Percentiles rank a stretch among this genome's conserved stretches.
Conservation (phyloP, 352 stramenopile species). For the Phytophthora vignae region DNA sequence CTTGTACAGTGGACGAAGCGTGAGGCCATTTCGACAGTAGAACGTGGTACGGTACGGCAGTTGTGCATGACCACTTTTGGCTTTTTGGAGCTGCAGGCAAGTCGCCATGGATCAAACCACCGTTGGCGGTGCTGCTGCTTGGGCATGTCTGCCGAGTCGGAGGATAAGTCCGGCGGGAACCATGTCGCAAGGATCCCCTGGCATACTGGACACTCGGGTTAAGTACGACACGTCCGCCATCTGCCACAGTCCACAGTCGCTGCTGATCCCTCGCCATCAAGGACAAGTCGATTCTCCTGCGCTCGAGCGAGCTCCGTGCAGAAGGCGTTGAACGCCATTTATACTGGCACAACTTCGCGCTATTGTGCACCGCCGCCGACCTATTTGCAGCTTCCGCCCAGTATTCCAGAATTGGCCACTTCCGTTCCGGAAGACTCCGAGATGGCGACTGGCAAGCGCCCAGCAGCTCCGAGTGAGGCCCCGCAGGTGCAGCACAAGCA, state of each 20-base stretch:
- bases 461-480: conserved; percentile 18
- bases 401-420: conserved; percentile 30
- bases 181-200: conserved; percentile 27
- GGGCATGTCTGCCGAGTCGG: background rate
- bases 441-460: conserved; percentile 32
- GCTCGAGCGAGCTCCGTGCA: background rate
- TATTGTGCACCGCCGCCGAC: background rate
- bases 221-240: conserved; percentile 22
- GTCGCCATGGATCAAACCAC: no score
- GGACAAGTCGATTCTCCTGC: background rate
- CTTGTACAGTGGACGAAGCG: conserved; percentile 2
- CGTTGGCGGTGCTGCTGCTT: background rate
- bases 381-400: conserved; percentile 23
- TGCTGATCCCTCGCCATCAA: conserved; percentile 17
- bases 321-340: background rate
- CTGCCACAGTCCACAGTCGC: conserved; percentile 3
- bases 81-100: no score
- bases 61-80: background rate
- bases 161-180: background rate
- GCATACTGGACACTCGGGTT: background rate
- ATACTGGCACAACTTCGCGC: background rate
- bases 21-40: conserved; percentile 29
- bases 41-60: conserved; percentile 8
- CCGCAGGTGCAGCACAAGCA: conserved; percentile 25
- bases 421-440: conserved; percentile 9